Evolutionary conservation across 495 filamentous ascomycete genomes (phyloP), one percentile per base, ranked within the genome.

Genomic region (Penicillium mononematosum): DNA sequence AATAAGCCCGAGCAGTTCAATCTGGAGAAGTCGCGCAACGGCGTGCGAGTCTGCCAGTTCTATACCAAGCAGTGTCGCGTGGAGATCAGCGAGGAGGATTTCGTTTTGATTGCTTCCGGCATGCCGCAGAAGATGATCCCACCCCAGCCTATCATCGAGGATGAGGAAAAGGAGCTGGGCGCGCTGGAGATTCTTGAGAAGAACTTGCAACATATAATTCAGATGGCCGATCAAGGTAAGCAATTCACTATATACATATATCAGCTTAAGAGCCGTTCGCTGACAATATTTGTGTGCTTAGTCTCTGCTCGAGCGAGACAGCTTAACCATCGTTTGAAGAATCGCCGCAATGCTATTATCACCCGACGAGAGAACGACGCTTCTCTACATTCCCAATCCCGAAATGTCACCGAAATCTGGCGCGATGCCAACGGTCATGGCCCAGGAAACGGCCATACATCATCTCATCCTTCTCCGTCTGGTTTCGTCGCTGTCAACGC

Each of bases 31-130:
- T 78, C 80, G 48, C 79, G 82, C 43, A 86, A 88, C 61, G 87
- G 86, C 0, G 73, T 81, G 56, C 83, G 84, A 20, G 84, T 85
- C 32, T 93, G 91, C 59, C 89, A 89, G 55, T 92, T 94, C 70
- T 83, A 87, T 58, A 85, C 90, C 46, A 91, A 91, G 63, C 88
- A 90, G 59, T 83, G 85, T 61, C 82, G 87, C 24, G 88, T 94
- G 34, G 90, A 95, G 70, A 93, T 96, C 58, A 86, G 85, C 36
- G 90, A 94, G 70, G 90, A 93, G 66, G 91, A 96, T 66, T 94
- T 85, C 75, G 79, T 89, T 38, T 73, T 96, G 53, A 90, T 96
- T 64, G 79, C 82, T 24, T 91, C 88, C 16, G 91, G 91, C 29
- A 87, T 88, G 58, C 84, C 90, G 16, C 88, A 94, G 71, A 86